These are phyloP conservation scores for Arthrobotrys iridis DNA, from an alignment of 2,329 filamentous ascomycete genomes.

Conservation along the genomic window DNA sequence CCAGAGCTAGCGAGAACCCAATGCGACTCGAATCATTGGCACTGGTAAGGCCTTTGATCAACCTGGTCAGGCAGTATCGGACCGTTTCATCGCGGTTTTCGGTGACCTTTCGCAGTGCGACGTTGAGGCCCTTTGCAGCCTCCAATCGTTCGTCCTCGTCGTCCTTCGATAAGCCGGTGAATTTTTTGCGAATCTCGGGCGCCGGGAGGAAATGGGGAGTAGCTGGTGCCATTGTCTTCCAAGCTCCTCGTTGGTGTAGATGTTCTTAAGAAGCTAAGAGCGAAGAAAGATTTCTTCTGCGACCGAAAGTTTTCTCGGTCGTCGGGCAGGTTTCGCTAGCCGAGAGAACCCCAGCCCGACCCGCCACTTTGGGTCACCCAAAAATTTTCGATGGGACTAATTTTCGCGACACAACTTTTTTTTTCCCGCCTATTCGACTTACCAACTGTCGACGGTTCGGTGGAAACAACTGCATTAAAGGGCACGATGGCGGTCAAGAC, in stretches of 20 bases:
- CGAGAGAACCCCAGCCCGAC: conserved; percentile 30
- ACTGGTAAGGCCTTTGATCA: conserved; percentile 89
- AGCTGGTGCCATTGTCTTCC: conserved; percentile 16
- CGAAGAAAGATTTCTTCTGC: conserved; percentile 13
- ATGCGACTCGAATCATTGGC: conserved; percentile 86
- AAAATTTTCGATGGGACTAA: conserved; percentile 45
- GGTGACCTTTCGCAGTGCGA: conserved; percentile 36
- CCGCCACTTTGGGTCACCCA: conserved; percentile 29
- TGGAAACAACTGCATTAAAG: conserved; percentile 4
- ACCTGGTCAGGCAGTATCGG: conserved; percentile 62
- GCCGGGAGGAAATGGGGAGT: conserved; percentile 41
- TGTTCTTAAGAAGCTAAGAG: neutral
- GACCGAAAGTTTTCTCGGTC: conserved; percentile 35
- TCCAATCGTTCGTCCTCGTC: conserved; percentile 47
- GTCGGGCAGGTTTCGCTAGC: conserved; percentile 38
- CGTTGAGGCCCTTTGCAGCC: conserved; percentile 35
- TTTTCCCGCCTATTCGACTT: neutral
- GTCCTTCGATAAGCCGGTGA: conserved; percentile 45
- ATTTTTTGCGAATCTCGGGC: conserved; percentile 40
- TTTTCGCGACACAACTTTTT: conserved; percentile 43
- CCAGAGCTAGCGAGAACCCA: conserved; percentile 88
- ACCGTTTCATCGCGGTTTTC: conserved; percentile 47
- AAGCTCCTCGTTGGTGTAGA: neutral
- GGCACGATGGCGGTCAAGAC: conserved; percentile 43
- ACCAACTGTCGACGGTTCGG: conserved; percentile 1